phyloP scores from a whole-genome alignment of 768 basidiomycete genomes.

The Tulasnella sp. region DNA sequence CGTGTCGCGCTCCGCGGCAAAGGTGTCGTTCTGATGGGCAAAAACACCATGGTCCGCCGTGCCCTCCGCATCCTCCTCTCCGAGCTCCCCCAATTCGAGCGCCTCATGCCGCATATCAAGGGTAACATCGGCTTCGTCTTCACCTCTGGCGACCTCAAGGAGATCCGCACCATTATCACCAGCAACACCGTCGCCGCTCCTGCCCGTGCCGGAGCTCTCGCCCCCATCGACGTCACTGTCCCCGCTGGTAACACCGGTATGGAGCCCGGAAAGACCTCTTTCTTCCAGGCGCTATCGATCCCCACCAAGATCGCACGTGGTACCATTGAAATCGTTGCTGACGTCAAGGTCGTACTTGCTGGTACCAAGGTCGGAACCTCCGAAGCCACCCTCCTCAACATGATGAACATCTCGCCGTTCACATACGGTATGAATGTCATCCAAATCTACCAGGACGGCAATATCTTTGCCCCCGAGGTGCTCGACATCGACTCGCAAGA shows the following conservation, averaged over 20 bases:
- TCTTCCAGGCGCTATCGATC: conserved; percentile 99
- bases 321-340: conserved; percentile 98
- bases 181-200: conserved; percentile 98
- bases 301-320: conserved; percentile 99
- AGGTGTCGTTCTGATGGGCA: conserved; percentile 97
- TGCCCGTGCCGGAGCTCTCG: conserved; percentile 94
- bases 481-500: conserved; percentile 90
- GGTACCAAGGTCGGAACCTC: conserved; percentile 93
- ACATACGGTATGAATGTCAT: conserved; percentile 99
- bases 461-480: conserved; percentile 78
- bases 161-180: conserved; percentile 83
- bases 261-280: conserved; percentile 99
- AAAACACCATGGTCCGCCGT: conserved; percentile 99
- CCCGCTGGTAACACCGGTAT: conserved; percentile 98
- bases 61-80: conserved; percentile 83
- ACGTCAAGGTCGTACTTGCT: conserved; percentile 87
- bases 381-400: conserved; percentile 97
- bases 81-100: conserved; percentile 91
- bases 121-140: conserved; percentile 99
- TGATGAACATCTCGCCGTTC: conserved; percentile 99
- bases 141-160: conserved; percentile 85
- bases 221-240: conserved; percentile 84
- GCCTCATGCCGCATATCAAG: conserved; percentile 86
- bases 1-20: conserved; percentile 92
- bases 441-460: conserved; percentile 92